phyloP scores from a whole-genome alignment of 805 yeast genomes.

The Brettanomyces nanus region DNA sequence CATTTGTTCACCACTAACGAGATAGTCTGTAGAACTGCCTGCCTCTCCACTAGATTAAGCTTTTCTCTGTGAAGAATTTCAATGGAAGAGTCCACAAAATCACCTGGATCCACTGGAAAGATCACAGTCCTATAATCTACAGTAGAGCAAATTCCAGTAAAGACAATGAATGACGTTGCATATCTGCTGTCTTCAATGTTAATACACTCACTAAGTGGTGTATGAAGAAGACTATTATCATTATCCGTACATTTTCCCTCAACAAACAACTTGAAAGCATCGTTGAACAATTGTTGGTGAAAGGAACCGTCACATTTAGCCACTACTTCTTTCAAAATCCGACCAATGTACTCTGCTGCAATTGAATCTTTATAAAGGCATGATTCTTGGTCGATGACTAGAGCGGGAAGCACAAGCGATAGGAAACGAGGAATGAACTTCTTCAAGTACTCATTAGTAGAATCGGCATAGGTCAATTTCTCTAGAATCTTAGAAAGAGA shows the following conservation, averaged over 20 bases:
- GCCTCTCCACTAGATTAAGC: conserved; percentile 28
- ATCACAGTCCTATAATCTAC: conserved; percentile 35
- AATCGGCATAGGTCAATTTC: conserved; percentile 8
- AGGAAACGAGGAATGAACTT: conserved; percentile 36
- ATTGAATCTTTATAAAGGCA: conserved; percentile 15
- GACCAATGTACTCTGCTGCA: conserved; percentile 32
- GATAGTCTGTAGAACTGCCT: conserved; percentile 50
- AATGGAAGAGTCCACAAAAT: conserved; percentile 12
- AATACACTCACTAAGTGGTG: neutral
- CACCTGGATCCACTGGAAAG: conserved; percentile 16
- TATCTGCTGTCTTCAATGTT: neutral
- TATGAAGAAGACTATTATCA: neutral
- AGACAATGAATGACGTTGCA: conserved; percentile 29
- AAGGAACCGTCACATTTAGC: conserved; percentile 29
- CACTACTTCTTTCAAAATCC: conserved; percentile 33
- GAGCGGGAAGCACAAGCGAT: conserved; percentile 9
- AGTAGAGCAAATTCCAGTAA: conserved; percentile 42
- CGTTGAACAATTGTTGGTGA: conserved; percentile 40
- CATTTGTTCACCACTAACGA: conserved; percentile 54
- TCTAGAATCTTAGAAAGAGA: conserved; percentile 9
- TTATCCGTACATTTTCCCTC: neutral
- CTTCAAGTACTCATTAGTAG: conserved; percentile 30
- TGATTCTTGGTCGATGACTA: conserved; percentile 6
- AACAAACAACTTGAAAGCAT: conserved; percentile 17
- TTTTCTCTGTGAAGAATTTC: conserved; percentile 11